These are phyloP conservation scores for Colletotrichum chlorophyti DNA, from an alignment of 2,329 filamentous ascomycete genomes.

Conservation along the genomic window DNA sequence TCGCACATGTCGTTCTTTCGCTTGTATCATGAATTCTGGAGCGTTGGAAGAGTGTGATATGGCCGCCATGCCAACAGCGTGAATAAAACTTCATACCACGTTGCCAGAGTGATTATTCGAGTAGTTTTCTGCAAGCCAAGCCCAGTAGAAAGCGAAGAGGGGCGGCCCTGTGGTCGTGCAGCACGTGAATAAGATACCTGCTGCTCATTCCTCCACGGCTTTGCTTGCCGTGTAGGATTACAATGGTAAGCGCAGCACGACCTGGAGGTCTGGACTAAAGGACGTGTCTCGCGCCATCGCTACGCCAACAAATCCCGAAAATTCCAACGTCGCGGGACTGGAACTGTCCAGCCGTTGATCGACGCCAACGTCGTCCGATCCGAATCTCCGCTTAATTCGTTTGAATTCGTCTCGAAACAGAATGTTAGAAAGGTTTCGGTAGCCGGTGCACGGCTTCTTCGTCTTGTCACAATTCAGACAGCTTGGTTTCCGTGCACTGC, in stretches of 20 bases:
- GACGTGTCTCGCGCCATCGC: background rate
- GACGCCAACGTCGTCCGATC: background rate
- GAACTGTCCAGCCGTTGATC: background rate
- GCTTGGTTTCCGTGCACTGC: conserved; percentile 33
- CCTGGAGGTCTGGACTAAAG: background rate
- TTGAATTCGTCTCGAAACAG: conserved; percentile 35
- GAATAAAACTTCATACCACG: conserved; percentile 31
- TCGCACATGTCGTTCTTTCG: conserved; percentile 30
- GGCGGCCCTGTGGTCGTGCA: conserved; percentile 32
- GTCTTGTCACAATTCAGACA: conserved; percentile 35
- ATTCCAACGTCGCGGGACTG: background rate
- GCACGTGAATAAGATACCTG: conserved; percentile 34
- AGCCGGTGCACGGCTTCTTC: conserved; percentile 33
- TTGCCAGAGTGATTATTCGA: background rate
- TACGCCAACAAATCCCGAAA: too few relatives aligned
- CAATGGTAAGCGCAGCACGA: background rate
- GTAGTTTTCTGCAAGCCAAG: conserved; percentile 32
- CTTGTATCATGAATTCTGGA: conserved; percentile 26
- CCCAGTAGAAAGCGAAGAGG: conserved; percentile 25
- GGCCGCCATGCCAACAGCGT: conserved; percentile 36
- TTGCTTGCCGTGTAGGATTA: background rate
- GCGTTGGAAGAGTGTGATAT: conserved; percentile 33
- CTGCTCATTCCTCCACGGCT: conserved; percentile 25
- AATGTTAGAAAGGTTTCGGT: conserved; percentile 32
- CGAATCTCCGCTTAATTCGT: conserved; percentile 28